A percentile compares a stretch with the other conserved stretches of the same genome.
phyloP scores from a whole-genome alignment of 2,329 filamentous ascomycete genomes.

The Cryphonectria naterciae region DNA sequence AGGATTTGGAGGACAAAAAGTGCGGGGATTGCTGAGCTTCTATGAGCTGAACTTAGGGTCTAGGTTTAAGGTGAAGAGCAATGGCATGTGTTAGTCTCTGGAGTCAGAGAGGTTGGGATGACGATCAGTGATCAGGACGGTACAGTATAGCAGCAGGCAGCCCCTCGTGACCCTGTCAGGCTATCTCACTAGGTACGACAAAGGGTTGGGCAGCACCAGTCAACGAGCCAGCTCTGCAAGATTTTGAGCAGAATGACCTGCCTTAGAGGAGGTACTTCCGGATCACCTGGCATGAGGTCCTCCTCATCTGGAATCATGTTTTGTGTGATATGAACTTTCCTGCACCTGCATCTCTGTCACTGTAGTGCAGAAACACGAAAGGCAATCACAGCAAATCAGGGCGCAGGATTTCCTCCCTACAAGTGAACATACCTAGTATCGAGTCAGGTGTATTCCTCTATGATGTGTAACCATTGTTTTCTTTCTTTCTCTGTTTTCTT shows the following conservation, averaged over 20 bases:
- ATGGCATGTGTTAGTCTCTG: not conserved
- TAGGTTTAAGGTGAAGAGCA: slow-evolving; percentile 8
- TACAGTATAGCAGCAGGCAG: not conserved
- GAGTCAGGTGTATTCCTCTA: slow-evolving; percentile 1
- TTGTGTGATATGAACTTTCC: not conserved
- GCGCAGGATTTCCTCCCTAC: not conserved
- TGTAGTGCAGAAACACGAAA: not conserved
- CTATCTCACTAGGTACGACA: not conserved
- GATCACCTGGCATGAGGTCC: not conserved
- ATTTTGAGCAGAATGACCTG: not conserved
- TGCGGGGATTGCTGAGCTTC: not conserved
- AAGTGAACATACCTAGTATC: not conserved
- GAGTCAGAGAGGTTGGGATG: not conserved
- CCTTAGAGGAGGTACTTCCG: not conserved
- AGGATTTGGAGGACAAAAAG: not conserved
- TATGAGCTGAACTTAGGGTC: not conserved
- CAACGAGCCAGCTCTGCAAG: not conserved
- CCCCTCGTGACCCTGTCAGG: slow-evolving; percentile 18
- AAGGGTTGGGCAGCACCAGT: not conserved
- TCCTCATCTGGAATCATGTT: not conserved
- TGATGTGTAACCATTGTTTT: not conserved
- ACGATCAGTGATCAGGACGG: not conserved
- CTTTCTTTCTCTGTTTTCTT: not conserved
- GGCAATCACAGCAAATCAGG: not conserved
- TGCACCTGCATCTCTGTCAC: not conserved